A percentile compares a stretch with the other conserved stretches of the same genome.
These are phyloP conservation scores for Euphorbia pulcherrima DNA, from an alignment of 345 rosid species.

Conservation along the genomic window DNA sequence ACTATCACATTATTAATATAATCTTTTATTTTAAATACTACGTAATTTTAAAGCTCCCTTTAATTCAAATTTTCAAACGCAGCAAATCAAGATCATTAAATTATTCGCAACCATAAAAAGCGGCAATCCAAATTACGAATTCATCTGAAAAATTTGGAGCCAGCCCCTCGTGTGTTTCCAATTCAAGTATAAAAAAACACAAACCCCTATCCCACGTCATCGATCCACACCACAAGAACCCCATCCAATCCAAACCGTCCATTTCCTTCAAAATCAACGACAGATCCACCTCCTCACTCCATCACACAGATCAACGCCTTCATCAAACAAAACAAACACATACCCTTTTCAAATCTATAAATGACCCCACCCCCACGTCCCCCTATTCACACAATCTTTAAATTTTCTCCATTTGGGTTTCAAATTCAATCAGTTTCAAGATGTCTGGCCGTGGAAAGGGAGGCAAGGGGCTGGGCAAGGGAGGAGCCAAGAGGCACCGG, in stretches of 20 bases:
- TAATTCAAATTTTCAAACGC: too few relatives aligned
- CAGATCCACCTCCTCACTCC: not conserved
- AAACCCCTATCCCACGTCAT: constrained; percentile 24
- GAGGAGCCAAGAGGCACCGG: constrained; percentile 45
- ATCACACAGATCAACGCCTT: too few relatives aligned
- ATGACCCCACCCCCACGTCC: not conserved
- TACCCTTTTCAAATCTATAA: not conserved
- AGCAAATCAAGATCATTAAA: too few relatives aligned
- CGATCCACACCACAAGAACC: constrained; percentile 10
- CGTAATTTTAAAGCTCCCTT: too few relatives aligned
- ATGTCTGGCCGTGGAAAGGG: constrained; percentile 47
- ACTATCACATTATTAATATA: too few relatives aligned
- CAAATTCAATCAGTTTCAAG: not conserved
- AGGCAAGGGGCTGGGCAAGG: constrained; percentile 42
- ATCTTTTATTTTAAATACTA: too few relatives aligned
- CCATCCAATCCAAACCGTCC: constrained; percentile 13
- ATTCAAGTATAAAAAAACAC: not conserved
- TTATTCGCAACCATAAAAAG: too few relatives aligned
- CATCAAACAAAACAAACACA: not conserved
- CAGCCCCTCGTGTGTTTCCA: not conserved
- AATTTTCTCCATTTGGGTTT: too few relatives aligned
- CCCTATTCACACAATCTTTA: not conserved
- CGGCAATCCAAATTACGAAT: too few relatives aligned
- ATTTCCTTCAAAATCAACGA: constrained; percentile 17
- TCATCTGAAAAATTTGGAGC: too few relatives aligned